These are phyloP conservation scores for Polygonum maritimum DNA, from an alignment of 148 eudicot genomes.

Conservation along the genomic window DNA sequence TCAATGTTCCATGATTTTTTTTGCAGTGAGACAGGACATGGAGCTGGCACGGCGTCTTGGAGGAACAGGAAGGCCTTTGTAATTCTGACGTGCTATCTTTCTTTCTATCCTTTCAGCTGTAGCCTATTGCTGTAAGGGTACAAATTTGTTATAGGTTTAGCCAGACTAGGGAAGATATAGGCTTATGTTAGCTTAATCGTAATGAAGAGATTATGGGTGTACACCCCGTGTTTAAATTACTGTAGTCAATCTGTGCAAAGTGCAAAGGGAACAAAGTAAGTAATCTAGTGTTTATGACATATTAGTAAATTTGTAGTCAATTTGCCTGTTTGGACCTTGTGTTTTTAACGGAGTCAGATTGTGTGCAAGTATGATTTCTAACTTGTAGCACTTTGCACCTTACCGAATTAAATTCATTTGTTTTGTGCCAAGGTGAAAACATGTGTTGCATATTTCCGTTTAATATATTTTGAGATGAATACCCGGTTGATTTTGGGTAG, in stretches of 20 bases:
- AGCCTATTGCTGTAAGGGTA: background rate
- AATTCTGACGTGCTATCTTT: background rate
- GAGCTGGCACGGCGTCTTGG: slow-evolving; percentile 72
- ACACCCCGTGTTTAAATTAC: background rate
- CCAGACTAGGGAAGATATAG: background rate
- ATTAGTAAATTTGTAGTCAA: too few relatives aligned
- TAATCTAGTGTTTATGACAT: background rate
- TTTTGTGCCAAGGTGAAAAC: too few relatives aligned
- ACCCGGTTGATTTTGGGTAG: too few relatives aligned
- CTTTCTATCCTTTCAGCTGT: background rate
- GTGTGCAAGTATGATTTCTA: background rate
- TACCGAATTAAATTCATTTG: background rate
- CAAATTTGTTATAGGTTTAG: slow-evolving; percentile 2
- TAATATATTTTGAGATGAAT: too few relatives aligned
- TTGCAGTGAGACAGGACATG: slow-evolving; percentile 68
- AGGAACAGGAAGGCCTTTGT: slow-evolving; percentile 52
- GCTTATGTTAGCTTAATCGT: background rate
- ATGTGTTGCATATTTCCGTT: too few relatives aligned
- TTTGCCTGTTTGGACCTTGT: background rate
- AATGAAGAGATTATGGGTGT: background rate
- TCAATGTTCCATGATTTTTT: background rate
- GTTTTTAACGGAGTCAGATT: background rate
- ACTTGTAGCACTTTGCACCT: background rate
- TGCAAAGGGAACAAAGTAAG: background rate
- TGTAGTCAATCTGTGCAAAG: background rate